Conservation (phyloP, 2,329 filamentous ascomycete genomes). For the Trichoderma sp. region DNA sequence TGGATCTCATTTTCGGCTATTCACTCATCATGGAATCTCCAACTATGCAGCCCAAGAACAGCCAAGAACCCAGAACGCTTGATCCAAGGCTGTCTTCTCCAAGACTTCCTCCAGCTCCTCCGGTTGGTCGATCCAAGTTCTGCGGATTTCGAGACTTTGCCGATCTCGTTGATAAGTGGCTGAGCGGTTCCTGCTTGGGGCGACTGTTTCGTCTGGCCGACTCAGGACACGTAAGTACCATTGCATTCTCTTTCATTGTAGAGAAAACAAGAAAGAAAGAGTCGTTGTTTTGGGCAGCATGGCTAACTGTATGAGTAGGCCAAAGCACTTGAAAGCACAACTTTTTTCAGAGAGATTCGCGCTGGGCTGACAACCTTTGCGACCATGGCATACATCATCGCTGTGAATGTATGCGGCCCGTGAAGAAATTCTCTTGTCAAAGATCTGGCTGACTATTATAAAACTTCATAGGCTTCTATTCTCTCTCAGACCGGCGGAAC, state of each 20-base stretch:
- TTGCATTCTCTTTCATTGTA: background rate
- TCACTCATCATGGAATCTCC: constrained; percentile 22
- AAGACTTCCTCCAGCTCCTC: constrained; percentile 18
- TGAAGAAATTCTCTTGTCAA: no score
- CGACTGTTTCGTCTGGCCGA: constrained; percentile 68
- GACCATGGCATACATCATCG: constrained; percentile 85
- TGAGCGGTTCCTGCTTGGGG: constrained; percentile 55
- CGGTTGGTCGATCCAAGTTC: constrained; percentile 36
- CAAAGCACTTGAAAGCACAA: constrained; percentile 67
- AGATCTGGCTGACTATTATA: background rate
- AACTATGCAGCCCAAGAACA: background rate
- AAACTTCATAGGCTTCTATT: constrained; percentile 62
- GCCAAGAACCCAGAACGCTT: background rate
- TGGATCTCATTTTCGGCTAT: background rate
- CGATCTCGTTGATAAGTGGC: constrained; percentile 42
- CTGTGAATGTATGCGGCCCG: constrained; percentile 59
- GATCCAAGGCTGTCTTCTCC: constrained; percentile 18
- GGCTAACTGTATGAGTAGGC: constrained; percentile 50
- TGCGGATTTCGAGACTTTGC: constrained; percentile 44
- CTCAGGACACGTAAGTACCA: constrained; percentile 64
- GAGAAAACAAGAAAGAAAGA: background rate
- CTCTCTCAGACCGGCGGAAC: constrained; percentile 77
- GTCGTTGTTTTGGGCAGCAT: background rate
- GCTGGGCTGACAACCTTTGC: constrained; percentile 81
- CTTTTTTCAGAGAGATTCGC: constrained; percentile 76